Percentiles rank a stretch among this genome's conserved stretches.
These are phyloP conservation scores for Aspergillus chevalieri DNA, from an alignment of 2,329 filamentous ascomycete genomes.

Conservation along the genomic window DNA sequence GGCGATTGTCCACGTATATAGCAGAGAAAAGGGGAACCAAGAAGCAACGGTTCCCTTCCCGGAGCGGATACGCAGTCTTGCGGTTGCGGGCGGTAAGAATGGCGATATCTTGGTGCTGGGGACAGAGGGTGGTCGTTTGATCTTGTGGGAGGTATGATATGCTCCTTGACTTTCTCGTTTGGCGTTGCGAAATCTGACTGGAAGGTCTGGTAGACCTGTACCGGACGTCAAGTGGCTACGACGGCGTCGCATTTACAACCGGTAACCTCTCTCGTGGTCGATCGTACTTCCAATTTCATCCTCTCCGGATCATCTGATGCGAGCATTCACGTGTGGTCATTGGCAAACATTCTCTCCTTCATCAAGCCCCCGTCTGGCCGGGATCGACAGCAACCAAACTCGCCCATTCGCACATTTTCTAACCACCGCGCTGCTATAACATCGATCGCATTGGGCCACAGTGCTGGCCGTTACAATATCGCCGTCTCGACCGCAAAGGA, in stretches of 20 bases:
- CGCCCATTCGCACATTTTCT: conserved; percentile 70
- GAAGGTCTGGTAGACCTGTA: conserved; percentile 30
- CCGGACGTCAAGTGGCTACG: conserved; percentile 40
- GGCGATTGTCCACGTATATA: conserved; percentile 89
- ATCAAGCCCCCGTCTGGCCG: conserved; percentile 38
- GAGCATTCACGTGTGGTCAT: conserved; percentile 86
- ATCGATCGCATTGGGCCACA: conserved; percentile 56
- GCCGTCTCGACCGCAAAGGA: conserved; percentile 79
- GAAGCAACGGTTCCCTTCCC: conserved; percentile 84
- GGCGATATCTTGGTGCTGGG: conserved; percentile 65
- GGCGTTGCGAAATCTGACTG: neutral
- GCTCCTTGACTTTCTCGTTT: conserved; percentile 2
- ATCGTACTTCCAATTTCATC: conserved; percentile 54
- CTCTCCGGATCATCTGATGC: conserved; percentile 58
- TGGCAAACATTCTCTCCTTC: conserved; percentile 66
- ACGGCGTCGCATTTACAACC: conserved; percentile 39
- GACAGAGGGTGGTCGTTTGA: conserved; percentile 75
- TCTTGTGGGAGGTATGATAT: conserved; percentile 79
- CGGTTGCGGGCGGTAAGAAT: conserved; percentile 59
- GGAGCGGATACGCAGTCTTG: conserved; percentile 74
- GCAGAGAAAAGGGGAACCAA: conserved; percentile 72
- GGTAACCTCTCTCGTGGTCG: conserved; percentile 67
- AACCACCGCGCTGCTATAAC: conserved; percentile 55
- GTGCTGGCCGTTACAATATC: conserved; percentile 67
- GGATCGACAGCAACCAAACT: conserved; percentile 41